Conservation (phyloP, 306 rosid genomes). For the Styphnolobium japonicum region DNA sequence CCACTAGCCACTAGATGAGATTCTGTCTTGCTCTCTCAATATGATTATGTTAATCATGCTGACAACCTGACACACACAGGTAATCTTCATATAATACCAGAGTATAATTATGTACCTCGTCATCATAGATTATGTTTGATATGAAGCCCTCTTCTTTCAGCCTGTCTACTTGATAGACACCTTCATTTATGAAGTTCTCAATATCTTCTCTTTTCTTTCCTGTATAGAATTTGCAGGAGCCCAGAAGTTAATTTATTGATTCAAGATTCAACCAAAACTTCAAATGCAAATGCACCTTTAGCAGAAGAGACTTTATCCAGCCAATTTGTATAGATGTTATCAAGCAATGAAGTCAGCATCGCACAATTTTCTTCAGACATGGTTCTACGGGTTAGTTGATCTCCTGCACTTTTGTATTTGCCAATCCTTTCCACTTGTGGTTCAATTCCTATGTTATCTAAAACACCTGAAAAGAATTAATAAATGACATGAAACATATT, state of each 20-base stretch:
- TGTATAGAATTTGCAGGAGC: constrained; percentile 32
- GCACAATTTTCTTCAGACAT: constrained; percentile 80
- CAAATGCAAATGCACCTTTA: constrained; percentile 60
- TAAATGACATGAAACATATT: background rate
- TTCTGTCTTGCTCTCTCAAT: background rate
- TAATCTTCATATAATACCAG: constrained; percentile 10
- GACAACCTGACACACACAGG: background rate
- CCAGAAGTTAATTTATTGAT: constrained; percentile 20
- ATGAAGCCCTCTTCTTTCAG: constrained; percentile 90
- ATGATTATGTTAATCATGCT: background rate
- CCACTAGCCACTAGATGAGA: constrained; percentile 5
- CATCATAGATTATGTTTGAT: constrained; percentile 77
- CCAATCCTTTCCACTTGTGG: constrained; percentile 93
- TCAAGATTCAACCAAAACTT: constrained; percentile 26
- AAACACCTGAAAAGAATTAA: constrained; percentile 55
- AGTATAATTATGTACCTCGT: constrained; percentile 62
- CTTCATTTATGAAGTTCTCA: constrained; percentile 77
- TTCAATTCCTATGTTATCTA: constrained; percentile 84
- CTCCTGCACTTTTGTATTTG: constrained; percentile 92
- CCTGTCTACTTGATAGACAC: constrained; percentile 75
- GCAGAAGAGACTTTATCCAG: constrained; percentile 76
- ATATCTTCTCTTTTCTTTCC: constrained; percentile 76
- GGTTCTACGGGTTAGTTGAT: constrained; percentile 70
- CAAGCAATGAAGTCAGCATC: constrained; percentile 85
- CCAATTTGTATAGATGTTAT: constrained; percentile 85